Evolutionary conservation across 805 yeast species (phyloP).

Genomic region (Candida maris): DNA sequence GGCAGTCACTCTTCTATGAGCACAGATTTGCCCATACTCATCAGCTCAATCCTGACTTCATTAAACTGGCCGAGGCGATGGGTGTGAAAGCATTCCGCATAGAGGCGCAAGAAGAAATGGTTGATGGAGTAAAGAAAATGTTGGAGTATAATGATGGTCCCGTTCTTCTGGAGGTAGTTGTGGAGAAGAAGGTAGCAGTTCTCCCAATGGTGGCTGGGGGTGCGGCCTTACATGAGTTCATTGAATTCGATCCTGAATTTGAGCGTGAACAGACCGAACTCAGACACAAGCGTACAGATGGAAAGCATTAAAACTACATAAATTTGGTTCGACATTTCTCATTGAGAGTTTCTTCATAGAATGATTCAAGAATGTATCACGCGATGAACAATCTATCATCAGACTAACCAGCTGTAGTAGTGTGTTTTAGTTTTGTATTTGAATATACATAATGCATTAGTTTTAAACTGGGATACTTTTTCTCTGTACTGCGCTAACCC

Average conservation of each 20-base stretch:
- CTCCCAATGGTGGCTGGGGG: constrained; percentile 98
- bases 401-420: no score
- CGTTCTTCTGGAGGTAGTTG: constrained; percentile 82
- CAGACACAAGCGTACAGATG: constrained; percentile 70
- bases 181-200: constrained; percentile 92
- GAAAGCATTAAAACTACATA: constrained; percentile 56
- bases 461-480: not conserved
- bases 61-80: constrained; percentile 93
- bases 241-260: constrained; percentile 77
- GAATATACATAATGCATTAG: constrained; percentile 1
- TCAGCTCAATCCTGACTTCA: constrained; percentile 90
- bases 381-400: no score
- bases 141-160: constrained; percentile 75
- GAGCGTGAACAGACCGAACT: constrained; percentile 67
- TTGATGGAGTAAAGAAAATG: constrained; percentile 58
- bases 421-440: not conserved
- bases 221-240: constrained; percentile 89
- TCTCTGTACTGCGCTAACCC: not conserved
- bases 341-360: no score
- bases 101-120: constrained; percentile 62
- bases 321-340: no score
- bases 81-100: constrained; percentile 81
- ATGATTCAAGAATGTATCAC: no score
- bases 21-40: constrained; percentile 98
- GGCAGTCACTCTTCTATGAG: constrained; percentile 97